Conservation (phyloP, 2,329 filamentous ascomycete genomes). For the Zymoseptoria ardabiliae region DNA sequence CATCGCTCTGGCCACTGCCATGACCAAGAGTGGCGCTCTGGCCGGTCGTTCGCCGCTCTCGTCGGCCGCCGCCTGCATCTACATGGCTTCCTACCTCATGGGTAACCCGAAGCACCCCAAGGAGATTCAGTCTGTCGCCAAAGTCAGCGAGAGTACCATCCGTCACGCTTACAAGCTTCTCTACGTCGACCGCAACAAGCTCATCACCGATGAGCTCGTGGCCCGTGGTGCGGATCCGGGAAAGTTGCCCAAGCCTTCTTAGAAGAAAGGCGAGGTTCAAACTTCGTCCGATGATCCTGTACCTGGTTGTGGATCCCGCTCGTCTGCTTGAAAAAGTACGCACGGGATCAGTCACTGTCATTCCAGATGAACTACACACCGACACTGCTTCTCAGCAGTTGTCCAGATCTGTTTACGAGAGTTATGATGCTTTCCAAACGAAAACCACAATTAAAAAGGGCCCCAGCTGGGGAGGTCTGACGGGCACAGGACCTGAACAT, state of each 20-base stretch:
- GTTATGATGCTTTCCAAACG: background rate
- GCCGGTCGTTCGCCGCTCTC: slow-evolving; percentile 91
- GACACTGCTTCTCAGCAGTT: background rate
- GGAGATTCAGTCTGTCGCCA: slow-evolving; percentile 75
- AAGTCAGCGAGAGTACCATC: slow-evolving; percentile 94
- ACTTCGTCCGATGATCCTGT: slow-evolving; percentile 2
- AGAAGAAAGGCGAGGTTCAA: slow-evolving; percentile 8
- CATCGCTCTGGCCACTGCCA: slow-evolving; percentile 67
- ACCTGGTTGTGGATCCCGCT: background rate
- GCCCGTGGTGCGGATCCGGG: slow-evolving; percentile 63
- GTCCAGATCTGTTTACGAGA: background rate
- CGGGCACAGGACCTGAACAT: too few species aligned
- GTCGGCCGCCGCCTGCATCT: slow-evolving; percentile 91
- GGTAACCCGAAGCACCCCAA: slow-evolving; percentile 72
- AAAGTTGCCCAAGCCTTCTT: slow-evolving; percentile 52
- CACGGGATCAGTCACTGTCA: background rate
- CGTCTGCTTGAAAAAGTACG: background rate
- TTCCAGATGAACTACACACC: too few species aligned
- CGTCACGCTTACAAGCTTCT: slow-evolving; percentile 90
- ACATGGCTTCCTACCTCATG: slow-evolving; percentile 85
- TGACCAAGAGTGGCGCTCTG: slow-evolving; percentile 69
- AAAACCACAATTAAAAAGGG: background rate
- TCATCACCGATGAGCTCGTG: slow-evolving; percentile 72
- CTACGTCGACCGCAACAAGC: slow-evolving; percentile 62
- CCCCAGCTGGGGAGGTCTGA: too few species aligned